Conservation (phyloP, 169 alveolate genomes). For the Plasmodium fragile region DNA sequence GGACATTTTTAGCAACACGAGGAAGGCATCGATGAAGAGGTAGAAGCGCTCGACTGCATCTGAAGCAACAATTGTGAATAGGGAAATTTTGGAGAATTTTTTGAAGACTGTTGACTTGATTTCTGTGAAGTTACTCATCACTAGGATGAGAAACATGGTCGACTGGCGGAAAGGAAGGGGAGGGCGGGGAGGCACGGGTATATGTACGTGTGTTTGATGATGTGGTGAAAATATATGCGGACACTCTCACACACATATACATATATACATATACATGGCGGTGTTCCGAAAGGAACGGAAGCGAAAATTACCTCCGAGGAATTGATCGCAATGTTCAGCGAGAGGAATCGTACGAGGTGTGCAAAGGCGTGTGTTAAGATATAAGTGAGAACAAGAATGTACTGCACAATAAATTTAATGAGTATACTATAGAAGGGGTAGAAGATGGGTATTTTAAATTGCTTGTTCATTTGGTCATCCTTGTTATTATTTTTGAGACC, state of each 20-base stretch:
- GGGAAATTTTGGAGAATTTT: constrained; percentile 83
- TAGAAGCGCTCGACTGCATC: constrained; percentile 92
- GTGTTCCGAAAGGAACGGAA: not conserved
- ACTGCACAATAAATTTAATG: constrained; percentile 64
- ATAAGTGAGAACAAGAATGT: constrained; percentile 80
- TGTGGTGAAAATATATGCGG: not conserved
- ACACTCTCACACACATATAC: not conserved
- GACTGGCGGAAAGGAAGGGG: constrained; percentile 58
- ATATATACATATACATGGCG: not conserved
- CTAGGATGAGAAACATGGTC: constrained; percentile 91
- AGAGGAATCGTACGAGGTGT: constrained; percentile 90
- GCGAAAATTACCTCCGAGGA: constrained; percentile 88
- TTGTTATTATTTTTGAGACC: constrained; percentile 38
- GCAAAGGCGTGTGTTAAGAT: constrained; percentile 86
- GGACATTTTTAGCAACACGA: constrained; percentile 89
- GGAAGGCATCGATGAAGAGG: constrained; percentile 88
- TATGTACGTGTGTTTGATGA: not conserved
- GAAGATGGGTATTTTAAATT: constrained; percentile 68
- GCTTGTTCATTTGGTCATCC: constrained; percentile 13
- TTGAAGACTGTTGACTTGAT: constrained; percentile 93
- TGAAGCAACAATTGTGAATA: constrained; percentile 89
- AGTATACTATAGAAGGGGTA: constrained; percentile 62
- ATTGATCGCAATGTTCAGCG: constrained; percentile 91
- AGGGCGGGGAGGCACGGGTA: not conserved
- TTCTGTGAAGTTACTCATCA: constrained; percentile 92